Evolutionary conservation across 306 rosid genomes (phyloP).

Genomic region (Urtica urens): DNA sequence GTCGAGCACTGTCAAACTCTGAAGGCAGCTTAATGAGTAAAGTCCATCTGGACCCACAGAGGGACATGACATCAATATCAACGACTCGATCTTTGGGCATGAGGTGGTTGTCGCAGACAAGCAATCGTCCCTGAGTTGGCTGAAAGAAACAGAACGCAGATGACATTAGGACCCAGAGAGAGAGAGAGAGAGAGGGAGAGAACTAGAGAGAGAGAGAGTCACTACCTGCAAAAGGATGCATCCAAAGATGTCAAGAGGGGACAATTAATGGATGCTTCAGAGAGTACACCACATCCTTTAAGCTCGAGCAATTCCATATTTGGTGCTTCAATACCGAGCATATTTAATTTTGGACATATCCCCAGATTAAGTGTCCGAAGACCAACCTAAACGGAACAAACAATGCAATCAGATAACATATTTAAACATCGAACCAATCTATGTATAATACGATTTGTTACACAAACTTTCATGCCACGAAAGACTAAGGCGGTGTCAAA

Average conservation of each 20-base stretch:
- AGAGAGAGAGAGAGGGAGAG: neutral
- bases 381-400: constrained; percentile 55
- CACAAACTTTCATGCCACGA: too few species aligned
- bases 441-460: too few species aligned
- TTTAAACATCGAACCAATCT: too few species aligned
- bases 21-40: constrained; percentile 55
- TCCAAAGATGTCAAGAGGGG: constrained; percentile 82
- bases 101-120: constrained; percentile 86
- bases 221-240: constrained; percentile 96
- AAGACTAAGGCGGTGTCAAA: too few species aligned
- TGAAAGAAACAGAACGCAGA: constrained; percentile 34
- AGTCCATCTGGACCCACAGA: constrained; percentile 83
- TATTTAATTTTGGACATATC: constrained; percentile 83
- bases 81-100: constrained; percentile 70
- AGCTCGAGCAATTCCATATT: constrained; percentile 78
- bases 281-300: constrained; percentile 92
- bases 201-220: constrained; percentile 9
- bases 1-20: constrained; percentile 61
- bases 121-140: constrained; percentile 80
- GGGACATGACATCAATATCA: constrained; percentile 90
- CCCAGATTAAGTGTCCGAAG: constrained; percentile 84
- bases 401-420: neutral
- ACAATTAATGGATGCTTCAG: constrained; percentile 82
- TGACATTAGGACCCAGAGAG: neutral
- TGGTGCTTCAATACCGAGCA: constrained; percentile 60